Conservation (phyloP, 305 asterid genomes). For the Fraxinus paxiana region DNA sequence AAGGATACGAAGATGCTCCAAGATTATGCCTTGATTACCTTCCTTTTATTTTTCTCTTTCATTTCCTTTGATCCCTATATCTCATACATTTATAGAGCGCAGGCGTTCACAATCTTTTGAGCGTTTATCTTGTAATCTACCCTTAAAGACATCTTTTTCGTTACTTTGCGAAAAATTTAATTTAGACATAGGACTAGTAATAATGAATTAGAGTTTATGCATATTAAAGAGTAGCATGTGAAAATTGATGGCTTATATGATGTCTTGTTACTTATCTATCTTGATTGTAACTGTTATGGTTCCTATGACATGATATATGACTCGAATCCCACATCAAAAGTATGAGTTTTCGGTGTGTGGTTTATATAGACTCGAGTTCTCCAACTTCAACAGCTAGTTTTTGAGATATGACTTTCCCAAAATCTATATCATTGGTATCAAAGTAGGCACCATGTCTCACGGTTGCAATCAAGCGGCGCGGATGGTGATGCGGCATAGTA, state of each 20-base stretch:
- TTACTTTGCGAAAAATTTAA: not conserved
- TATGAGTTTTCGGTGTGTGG: not conserved
- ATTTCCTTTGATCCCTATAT: not conserved
- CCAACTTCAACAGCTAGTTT: not conserved
- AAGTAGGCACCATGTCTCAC: not conserved
- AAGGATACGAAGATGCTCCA: not conserved
- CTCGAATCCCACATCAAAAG: not conserved
- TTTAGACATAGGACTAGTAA: not conserved
- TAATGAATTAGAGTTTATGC: not conserved
- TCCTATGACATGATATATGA: not conserved
- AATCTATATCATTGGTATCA: not conserved
- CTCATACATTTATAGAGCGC: not conserved
- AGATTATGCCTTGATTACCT: not conserved
- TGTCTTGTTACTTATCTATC: not conserved
- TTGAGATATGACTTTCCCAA: not conserved
- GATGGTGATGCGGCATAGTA: not conserved
- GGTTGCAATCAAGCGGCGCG: not conserved
- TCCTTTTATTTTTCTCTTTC: not conserved
- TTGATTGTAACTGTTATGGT: not conserved
- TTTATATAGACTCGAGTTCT: not conserved
- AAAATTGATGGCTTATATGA: not conserved
- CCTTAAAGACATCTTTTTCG: not conserved
- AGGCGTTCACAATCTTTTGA: not conserved
- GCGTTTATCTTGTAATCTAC: not conserved
- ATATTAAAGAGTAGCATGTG: not conserved